Base-by-base conservation (phyloP, 306 rosid genomes). In the Cucurbita pepo region DNA sequence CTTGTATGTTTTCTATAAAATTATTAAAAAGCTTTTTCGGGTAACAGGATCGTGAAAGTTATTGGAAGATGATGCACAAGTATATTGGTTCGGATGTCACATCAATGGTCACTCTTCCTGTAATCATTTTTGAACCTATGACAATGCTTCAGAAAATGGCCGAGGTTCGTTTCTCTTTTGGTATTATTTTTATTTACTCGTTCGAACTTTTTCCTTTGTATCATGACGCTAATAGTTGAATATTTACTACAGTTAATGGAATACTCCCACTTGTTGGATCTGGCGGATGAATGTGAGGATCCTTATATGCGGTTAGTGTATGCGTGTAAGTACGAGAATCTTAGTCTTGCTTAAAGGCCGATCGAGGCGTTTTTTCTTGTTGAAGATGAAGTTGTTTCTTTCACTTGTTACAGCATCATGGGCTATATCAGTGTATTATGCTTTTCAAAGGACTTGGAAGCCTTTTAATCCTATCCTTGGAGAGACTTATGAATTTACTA, bases 381-480 rank as follows among this genome's bases (percentile, higher is more conserved):
- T 79, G 70, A 71, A 53, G 57, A 59, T 57, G 65, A 56, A 44
- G 65, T 75, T 40, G 58, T 75, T 40, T 64, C 36, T 56, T 48
- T 37, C 40, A 10, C 72, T 69, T 70, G 18, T 72, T 76, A 72
- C 91, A 92, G 96, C 96, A 10, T 90, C 96, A 48, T 92, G 96
- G 96, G 96, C 96, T 65, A 88, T 92, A 87, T 92, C 96, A 12
- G 93, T 90, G 70, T 92, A 92, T 78, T 90, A 78, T 76, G 98
- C 98, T 0, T 92, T 84, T 81, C 98, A 92, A 80, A 80, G 98
- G 79, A 92, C 96, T 48, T 92, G 96, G 98, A 92, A 92, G 85
- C 98, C 96, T 72, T 92, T 90, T 79, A 92, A 92, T 84, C 98
- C 98, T 63, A 92, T 92, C 75, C 96, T 92, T 45, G 98, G 96